Evolutionary conservation across 1,284 basidiomycete genomes (phyloP).

Genomic region (Melampsora occidentalis): DNA sequence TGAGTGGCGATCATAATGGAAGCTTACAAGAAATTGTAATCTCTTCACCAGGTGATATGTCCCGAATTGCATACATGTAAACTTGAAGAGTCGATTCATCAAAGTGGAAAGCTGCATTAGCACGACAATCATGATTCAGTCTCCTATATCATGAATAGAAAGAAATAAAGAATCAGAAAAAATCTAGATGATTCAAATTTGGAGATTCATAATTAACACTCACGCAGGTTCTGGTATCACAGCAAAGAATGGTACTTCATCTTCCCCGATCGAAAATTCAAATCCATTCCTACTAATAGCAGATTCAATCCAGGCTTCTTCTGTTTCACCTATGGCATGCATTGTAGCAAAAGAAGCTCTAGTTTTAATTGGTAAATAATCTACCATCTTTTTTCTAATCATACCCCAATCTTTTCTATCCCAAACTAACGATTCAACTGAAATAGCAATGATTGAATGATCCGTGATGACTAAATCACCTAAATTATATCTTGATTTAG

Average conservation of each 20-base stretch:
- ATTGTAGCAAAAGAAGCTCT: not conserved
- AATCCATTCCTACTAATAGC: not conserved
- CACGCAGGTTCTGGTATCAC: conserved; percentile 3
- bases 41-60: conserved; percentile 3
- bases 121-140: not conserved
- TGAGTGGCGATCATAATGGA: not conserved
- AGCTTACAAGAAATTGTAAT: not conserved
- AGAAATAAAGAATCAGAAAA: too few species aligned
- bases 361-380: not conserved
- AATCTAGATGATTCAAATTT: not conserved
- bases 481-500: not conserved
- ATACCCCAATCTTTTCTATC: not conserved
- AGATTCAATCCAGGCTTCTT: not conserved
- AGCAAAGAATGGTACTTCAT: not conserved
- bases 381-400: not conserved
- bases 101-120: not conserved
- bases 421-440: not conserved
- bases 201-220: not conserved
- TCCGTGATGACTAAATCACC: not conserved
- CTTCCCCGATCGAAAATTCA: not conserved
- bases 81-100: not conserved
- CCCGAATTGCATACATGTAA: not conserved
- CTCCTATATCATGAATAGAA: not conserved
- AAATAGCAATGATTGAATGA: not conserved
- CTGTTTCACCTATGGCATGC: not conserved